Percentiles rank a stretch among this genome's conserved stretches.
Conservation (phyloP, 306 rosid species). For the Prunus fruticosa region DNA sequence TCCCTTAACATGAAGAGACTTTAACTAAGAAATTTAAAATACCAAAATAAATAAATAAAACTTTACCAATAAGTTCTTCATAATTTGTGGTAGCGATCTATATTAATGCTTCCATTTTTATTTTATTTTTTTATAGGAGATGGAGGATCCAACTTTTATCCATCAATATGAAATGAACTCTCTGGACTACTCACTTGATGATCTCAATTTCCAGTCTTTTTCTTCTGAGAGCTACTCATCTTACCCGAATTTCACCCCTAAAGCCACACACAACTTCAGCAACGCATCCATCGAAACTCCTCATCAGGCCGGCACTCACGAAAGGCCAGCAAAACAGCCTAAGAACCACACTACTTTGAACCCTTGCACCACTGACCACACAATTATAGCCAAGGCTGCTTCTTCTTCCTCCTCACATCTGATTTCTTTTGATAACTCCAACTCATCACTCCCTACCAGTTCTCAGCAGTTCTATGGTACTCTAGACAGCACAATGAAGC, state of each 20-base stretch:
- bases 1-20: not conserved
- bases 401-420: conserved; percentile 50
- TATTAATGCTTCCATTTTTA: not conserved
- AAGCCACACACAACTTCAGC: not conserved
- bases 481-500: conserved; percentile 21
- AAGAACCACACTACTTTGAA: conserved; percentile 35
- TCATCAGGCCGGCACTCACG: not conserved
- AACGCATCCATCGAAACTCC: not conserved
- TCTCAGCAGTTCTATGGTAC: conserved; percentile 17
- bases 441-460: conserved; percentile 16
- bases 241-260: conserved; percentile 17
- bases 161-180: conserved; percentile 23
- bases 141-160: conserved; percentile 25
- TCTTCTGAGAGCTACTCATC: conserved; percentile 41
- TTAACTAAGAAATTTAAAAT: not conserved
- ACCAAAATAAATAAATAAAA: not conserved
- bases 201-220: conserved; percentile 28
- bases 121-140: conserved; percentile 15
- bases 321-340: conserved; percentile 37
- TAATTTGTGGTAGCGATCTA: not conserved
- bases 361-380: conserved; percentile 21
- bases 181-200: conserved; percentile 36
- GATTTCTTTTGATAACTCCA: conserved; percentile 51
- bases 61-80: not conserved
- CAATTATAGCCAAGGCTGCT: conserved; percentile 17